Percentiles rank a stretch among this genome's conserved stretches.
These are phyloP conservation scores for Penicillium glabrum DNA, from an alignment of 2,329 filamentous ascomycete genomes.

Conservation along the genomic window DNA sequence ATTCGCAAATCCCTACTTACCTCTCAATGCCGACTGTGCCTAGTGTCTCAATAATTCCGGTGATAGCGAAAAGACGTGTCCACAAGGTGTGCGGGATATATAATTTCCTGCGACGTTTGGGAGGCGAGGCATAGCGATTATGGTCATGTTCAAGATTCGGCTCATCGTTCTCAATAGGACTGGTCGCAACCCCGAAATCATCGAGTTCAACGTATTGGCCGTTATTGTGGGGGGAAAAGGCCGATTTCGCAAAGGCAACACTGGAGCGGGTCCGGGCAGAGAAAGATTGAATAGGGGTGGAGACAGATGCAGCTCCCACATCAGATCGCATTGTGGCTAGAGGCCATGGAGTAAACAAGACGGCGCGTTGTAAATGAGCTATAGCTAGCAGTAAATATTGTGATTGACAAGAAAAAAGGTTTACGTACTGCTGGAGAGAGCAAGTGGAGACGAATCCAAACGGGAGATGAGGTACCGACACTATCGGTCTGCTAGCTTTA, in stretches of 20 bases:
- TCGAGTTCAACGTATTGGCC: conserved; percentile 12
- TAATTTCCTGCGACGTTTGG: not conserved
- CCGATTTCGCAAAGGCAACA: conserved; percentile 5
- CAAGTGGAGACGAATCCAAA: conserved; percentile 1
- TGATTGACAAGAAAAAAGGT: not conserved
- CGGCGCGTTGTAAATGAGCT: not conserved
- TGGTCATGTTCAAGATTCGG: not conserved
- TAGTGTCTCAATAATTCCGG: conserved; percentile 16
- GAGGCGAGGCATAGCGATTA: not conserved
- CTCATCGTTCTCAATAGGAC: not conserved
- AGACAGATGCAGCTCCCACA: conserved; percentile 4
- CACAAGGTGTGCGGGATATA: conserved; percentile 20
- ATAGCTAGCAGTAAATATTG: not conserved
- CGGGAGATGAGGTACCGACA: conserved; percentile 4
- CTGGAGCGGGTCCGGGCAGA: conserved; percentile 4
- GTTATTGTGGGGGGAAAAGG: conserved; percentile 8
- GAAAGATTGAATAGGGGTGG: conserved; percentile 5
- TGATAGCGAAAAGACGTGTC: conserved; percentile 16
- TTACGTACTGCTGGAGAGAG: conserved; percentile 1
- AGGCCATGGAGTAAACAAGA: not conserved
- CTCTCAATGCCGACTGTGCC: conserved; percentile 20
- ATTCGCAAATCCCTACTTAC: conserved; percentile 1
- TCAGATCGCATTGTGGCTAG: conserved; percentile 9
- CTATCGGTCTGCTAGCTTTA: conserved; percentile 1
- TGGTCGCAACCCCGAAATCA: conserved; percentile 2